phyloP scores from a whole-genome alignment of 768 basidiomycete genomes.

The Mycena vitilis region DNA sequence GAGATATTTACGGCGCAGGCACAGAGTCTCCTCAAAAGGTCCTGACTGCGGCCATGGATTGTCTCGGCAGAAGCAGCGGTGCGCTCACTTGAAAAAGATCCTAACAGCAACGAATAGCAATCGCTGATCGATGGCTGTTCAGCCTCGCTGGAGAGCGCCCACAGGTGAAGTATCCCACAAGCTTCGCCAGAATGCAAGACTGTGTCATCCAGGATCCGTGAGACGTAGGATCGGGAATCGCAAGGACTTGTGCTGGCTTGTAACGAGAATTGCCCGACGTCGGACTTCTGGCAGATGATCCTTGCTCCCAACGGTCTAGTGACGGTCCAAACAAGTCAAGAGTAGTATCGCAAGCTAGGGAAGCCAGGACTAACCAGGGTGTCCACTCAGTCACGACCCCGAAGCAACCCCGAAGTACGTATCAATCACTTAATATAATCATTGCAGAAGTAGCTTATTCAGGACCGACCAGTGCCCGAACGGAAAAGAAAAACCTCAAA shows the following conservation, averaged over 20 bases:
- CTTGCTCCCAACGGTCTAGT: not conserved
- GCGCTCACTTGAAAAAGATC: not conserved
- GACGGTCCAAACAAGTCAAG: not conserved
- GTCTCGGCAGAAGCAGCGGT: not conserved
- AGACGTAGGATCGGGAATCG: not conserved
- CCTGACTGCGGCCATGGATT: not conserved
- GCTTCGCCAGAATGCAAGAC: too few relatives aligned
- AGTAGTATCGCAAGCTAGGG: too few relatives aligned
- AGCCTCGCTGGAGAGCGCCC: conserved; percentile 1
- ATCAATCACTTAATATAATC: not conserved
- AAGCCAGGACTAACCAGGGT: not conserved
- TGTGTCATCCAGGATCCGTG: too few relatives aligned
- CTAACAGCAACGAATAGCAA: conserved; percentile 2
- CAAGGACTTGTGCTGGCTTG: not conserved
- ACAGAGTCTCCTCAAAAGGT: not conserved
- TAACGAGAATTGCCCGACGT: conserved; percentile 2
- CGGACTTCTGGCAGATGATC: not conserved
- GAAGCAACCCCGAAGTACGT: not conserved
- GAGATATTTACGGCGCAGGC: not conserved
- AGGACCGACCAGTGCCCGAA: not conserved
- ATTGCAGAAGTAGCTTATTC: not conserved
- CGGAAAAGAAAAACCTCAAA: not conserved
- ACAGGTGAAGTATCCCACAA: not conserved
- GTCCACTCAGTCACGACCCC: too few relatives aligned
- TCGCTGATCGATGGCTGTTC: not conserved